Percentiles rank a stretch among this genome's conserved stretches.
Evolutionary conservation across 208 protist genomes (phyloP).

Genomic region (Trichomonas vaginalis): DNA sequence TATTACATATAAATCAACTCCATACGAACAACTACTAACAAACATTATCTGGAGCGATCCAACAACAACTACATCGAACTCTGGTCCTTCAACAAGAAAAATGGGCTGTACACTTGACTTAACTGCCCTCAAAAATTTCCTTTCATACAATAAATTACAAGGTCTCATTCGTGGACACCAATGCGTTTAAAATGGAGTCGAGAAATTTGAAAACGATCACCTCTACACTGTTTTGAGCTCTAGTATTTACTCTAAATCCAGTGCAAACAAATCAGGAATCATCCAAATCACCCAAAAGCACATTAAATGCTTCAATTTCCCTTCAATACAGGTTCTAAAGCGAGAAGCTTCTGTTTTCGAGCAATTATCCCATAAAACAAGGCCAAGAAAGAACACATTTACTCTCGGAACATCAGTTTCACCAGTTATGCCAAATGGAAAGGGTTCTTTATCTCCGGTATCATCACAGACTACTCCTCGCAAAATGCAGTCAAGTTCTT

Average conservation of each 20-base stretch:
- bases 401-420: too few species aligned
- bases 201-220: conserved; percentile 32
- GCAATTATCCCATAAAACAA: too few species aligned
- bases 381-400: too few species aligned
- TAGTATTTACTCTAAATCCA: background rate
- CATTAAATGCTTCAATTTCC: background rate
- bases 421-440: too few species aligned
- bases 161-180: background rate
- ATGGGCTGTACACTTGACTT: too few species aligned
- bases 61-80: background rate
- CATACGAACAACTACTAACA: conserved; percentile 19
- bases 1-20: too few species aligned
- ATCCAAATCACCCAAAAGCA: background rate
- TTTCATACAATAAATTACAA: too few species aligned
- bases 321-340: background rate
- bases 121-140: too few species aligned
- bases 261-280: background rate
- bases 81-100: too few species aligned
- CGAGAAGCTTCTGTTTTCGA: background rate
- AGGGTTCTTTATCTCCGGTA: too few species aligned
- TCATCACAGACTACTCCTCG: too few species aligned
- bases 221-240: background rate
- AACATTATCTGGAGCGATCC: background rate
- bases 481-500: too few species aligned
- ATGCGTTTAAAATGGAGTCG: conserved; percentile 56